Percentiles rank a stretch among this genome's conserved stretches.
Conservation (phyloP, 768 basidiomycete genomes). For the Xerocomellus intermedius region DNA sequence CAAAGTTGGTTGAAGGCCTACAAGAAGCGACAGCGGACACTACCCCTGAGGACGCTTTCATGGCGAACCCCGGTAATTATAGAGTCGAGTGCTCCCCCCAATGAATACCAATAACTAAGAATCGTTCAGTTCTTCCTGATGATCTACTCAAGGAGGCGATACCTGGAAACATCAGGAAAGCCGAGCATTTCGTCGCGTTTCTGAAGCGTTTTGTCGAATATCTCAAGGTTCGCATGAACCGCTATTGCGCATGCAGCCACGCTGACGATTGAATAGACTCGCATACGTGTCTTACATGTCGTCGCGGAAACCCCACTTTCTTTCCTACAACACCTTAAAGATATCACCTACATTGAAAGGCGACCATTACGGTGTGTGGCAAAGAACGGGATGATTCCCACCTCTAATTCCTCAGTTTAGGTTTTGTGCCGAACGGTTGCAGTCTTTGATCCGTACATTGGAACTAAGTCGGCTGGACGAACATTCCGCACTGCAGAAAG, state of each 20-base stretch:
- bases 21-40: conserved; percentile 67
- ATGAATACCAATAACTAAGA: neutral
- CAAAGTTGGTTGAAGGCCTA: conserved; percentile 90
- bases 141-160: conserved; percentile 94
- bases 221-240: conserved; percentile 64
- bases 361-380: conserved; percentile 78
- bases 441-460: conserved; percentile 90
- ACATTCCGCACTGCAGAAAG: conserved; percentile 88
- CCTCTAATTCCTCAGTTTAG: conserved; percentile 39
- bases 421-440: conserved; percentile 94
- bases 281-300: conserved; percentile 99
- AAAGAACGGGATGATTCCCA: neutral
- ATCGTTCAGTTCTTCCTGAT: conserved; percentile 76
- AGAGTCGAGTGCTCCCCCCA: neutral
- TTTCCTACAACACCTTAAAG: conserved; percentile 96
- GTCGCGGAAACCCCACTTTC: conserved; percentile 98
- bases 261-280: conserved; percentile 58
- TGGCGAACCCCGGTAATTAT: conserved; percentile 82
- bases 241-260: neutral
- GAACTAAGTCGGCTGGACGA: conserved; percentile 90
- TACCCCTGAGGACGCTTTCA: conserved; percentile 73
- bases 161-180: conserved; percentile 97
- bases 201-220: conserved; percentile 98
- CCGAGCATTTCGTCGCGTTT: conserved; percentile 98
- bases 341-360: conserved; percentile 97